These are phyloP conservation scores for Sextonia rubra DNA, from an alignment of 164 flowering plant species.

Conservation along the genomic window DNA sequence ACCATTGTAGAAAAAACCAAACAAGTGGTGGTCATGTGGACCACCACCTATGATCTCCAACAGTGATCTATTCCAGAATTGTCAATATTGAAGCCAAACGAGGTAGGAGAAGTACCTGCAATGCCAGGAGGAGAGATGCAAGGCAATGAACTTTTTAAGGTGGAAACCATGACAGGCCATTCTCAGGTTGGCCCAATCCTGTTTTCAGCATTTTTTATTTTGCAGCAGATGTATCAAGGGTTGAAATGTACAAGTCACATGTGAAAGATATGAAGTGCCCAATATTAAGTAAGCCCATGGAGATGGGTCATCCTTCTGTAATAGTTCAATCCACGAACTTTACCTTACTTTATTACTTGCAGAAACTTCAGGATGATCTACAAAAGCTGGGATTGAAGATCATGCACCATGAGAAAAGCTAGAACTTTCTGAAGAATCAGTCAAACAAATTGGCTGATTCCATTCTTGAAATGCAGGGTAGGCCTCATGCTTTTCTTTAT, in stretches of 20 bases:
- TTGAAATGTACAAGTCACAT: background rate
- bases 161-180: background rate
- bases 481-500: background rate
- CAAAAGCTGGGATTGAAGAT: slow-evolving; percentile 49
- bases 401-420: slow-evolving; percentile 64
- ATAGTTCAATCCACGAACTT: background rate
- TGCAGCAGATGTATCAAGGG: background rate
- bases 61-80: background rate
- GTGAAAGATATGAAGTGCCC: background rate
- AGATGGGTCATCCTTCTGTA: background rate
- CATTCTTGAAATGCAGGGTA: slow-evolving; percentile 77
- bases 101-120: background rate
- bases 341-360: slow-evolving; percentile 15
- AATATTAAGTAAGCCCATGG: background rate
- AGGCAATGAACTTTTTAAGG: background rate
- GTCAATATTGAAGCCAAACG: background rate
- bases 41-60: too few relatives aligned
- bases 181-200: slow-evolving; percentile 3
- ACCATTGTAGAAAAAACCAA: too few relatives aligned
- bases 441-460: slow-evolving; percentile 47
- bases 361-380: slow-evolving; percentile 71
- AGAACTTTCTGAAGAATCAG: slow-evolving; percentile 43
- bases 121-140: slow-evolving; percentile 4
- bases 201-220: background rate
- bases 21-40: too few relatives aligned